Percentiles rank a stretch among this genome's conserved stretches.
Evolutionary conservation across 306 rosid genomes (phyloP).

Genomic region (Begonia fuchsioides): DNA sequence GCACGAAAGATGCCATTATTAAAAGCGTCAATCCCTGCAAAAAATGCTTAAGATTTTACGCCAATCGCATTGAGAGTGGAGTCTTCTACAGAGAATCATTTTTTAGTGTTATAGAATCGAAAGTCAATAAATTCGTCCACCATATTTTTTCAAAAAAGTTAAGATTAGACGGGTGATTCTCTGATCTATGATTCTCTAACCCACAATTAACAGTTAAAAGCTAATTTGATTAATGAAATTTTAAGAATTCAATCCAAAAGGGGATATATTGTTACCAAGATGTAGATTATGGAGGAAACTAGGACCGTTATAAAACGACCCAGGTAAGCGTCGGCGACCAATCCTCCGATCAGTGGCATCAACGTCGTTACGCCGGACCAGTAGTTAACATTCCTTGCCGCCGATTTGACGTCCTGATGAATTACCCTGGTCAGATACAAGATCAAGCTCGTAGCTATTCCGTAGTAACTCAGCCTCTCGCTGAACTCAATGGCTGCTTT

Average conservation of each 20-base stretch:
- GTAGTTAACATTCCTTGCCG: constrained; percentile 69
- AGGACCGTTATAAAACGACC: constrained; percentile 75
- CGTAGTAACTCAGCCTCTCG: constrained; percentile 81
- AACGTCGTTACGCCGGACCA: constrained; percentile 91
- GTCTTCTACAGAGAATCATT: too few species aligned
- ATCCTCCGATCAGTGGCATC: constrained; percentile 83
- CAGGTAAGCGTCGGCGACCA: constrained; percentile 78
- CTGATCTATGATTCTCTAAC: too few species aligned
- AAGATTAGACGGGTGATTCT: too few species aligned
- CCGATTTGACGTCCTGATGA: constrained; percentile 73
- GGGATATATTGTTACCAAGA: constrained; percentile 31
- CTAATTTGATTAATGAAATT: too few species aligned
- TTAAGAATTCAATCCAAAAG: background rate
- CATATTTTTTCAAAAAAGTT: background rate
- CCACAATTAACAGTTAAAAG: background rate
- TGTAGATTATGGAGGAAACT: constrained; percentile 43
- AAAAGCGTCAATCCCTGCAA: constrained; percentile 68
- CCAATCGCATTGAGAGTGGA: too few species aligned
- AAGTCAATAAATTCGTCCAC: background rate
- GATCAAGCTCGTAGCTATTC: constrained; percentile 71
- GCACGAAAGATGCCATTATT: constrained; percentile 59
- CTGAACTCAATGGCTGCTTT: constrained; percentile 74
- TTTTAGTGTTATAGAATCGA: background rate
- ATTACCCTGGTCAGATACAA: constrained; percentile 70
- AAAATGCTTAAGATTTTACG: background rate